These are phyloP conservation scores for Candida succiphila DNA, from an alignment of 805 yeast species.

Conservation along the genomic window DNA sequence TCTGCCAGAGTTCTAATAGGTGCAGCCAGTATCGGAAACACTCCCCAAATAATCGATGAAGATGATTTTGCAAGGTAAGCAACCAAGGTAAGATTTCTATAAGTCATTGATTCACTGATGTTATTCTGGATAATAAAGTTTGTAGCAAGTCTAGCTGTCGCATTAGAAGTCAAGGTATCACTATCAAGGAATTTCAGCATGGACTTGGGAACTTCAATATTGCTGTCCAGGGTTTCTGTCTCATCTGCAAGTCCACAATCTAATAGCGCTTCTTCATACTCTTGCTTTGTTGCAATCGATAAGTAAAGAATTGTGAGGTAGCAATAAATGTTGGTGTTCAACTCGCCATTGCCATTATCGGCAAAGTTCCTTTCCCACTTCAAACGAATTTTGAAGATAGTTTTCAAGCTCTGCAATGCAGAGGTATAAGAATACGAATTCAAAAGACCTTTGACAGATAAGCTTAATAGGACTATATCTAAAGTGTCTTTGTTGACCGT, in stretches of 20 bases:
- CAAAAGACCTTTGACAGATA: slow-evolving; percentile 47
- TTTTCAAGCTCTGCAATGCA: slow-evolving; percentile 34
- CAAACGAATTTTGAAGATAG: slow-evolving; percentile 31
- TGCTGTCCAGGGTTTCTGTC: slow-evolving; percentile 19
- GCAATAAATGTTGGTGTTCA: slow-evolving; percentile 19
- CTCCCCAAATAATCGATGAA: slow-evolving; percentile 4
- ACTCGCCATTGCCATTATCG: slow-evolving; percentile 2
- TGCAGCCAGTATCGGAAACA: slow-evolving; percentile 8
- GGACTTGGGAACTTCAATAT: slow-evolving; percentile 27
- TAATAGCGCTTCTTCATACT: slow-evolving; percentile 21
- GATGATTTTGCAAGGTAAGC: slow-evolving; percentile 1
- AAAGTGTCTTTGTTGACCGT: slow-evolving; percentile 34
- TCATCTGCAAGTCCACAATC: slow-evolving; percentile 25
- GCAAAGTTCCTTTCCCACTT: slow-evolving; percentile 16
- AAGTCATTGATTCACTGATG: slow-evolving; percentile 4
- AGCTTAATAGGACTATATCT: slow-evolving; percentile 37
- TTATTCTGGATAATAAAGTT: slow-evolving; percentile 1
- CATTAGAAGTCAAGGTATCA: slow-evolving; percentile 3
- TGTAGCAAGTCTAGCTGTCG: slow-evolving; percentile 3
- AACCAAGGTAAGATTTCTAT: slow-evolving; percentile 5
- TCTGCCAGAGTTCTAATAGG: slow-evolving; percentile 15
- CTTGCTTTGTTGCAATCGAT: slow-evolving; percentile 24
- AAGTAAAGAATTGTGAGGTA: slow-evolving; percentile 22
- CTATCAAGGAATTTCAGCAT: slow-evolving; percentile 4
- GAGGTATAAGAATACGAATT: slow-evolving; percentile 44